Base-by-base conservation (phyloP, 768 basidiomycete species). In the Trametes sanguinea region DNA sequence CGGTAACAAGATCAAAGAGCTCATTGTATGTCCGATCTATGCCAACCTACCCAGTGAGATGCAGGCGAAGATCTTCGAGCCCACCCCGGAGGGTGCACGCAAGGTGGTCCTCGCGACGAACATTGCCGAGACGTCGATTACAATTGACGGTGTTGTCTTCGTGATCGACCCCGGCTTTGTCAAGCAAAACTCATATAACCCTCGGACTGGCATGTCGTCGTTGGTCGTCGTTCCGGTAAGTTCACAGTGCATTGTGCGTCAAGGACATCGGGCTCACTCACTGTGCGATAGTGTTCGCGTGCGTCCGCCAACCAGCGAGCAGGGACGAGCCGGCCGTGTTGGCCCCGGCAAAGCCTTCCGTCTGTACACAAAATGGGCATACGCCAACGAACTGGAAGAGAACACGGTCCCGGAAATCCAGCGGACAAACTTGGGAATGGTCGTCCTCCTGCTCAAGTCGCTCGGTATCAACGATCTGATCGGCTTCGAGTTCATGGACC, bases 31-130 rank as follows among this genome's bases (percentile, higher is more conserved):
- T 70, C 97, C 97, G 3, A 99, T 99, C 63, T 99, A 99, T 70
- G 97, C 97, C 64, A 98, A 97, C 73, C 77, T 99, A n/a, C 97
- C 97, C 1, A 95, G 94, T 67, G 97, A 99, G 63, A 95, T 99
- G 95, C 97, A 99, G 73, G 91, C 95, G 40, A 97, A 98, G 77
- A 99, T 99, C 59, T 99, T 99, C 75, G 97, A 99, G 74, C 96
- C 97, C 0, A 99, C 97, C 4, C 97, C 96, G 1, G 90, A 92
- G 56, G 95, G 95, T 17, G 93, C 97, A 30, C 83, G 97, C 60
- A 99, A 99, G 77, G 95, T 99, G 50, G 97, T 99, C 17, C 80
- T 99, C 32, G 97, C 97, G 3, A 99, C 97, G 22, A 99, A 99
- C 71, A 98, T 99, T 65, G 97, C 97, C n/a, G 97, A 99, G 76